Base-by-base conservation (phyloP, 805 yeast genomes). In the Saccharomycopsis olivae region DNA sequence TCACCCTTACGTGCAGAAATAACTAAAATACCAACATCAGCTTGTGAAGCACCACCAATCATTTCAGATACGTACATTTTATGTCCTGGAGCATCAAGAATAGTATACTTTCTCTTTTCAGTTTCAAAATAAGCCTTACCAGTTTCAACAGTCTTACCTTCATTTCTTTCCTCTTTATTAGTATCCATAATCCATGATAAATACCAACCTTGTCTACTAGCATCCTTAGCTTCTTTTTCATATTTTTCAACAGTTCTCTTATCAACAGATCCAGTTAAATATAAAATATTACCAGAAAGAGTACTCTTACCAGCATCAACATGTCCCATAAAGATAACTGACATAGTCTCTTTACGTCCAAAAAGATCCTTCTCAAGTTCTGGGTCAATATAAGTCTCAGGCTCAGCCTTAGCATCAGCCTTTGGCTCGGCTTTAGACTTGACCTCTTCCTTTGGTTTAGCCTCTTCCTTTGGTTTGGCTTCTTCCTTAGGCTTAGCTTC, bases 41-140 rank as follows among this genome's bases (percentile, higher is more conserved):
- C 98, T 68, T 92, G 99, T 34, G 97, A 88, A 15, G 99, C 99
- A 63, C 98, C 98, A 55, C 97, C 97, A 69, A 92, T 92, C 99
- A 92, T 92, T 62, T 87, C 94, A 41, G 96, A 86, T 48, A 92
- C 96, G 59, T 92, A 92, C 86, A 92, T 82, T 68, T 92, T 92
- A 71, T 92, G 99, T 38, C 99, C 99, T 50, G 99, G 99, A 6
- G 99, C 99, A 63, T 92, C 99, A 60, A 92, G 75, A 52, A 92
- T 87, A 33, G 98, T 89, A 69, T 92, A 92, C 64, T 97, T 80
- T 68, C 98, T 82, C 68, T 85, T 87, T 23, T 88, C 97, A 44
- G 98, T 92, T 69, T 92, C 99, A 54, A 92, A 92, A 56, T 81
- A 87, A 17, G 97, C 94, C 58, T 88, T 87, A 58, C 98, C 99